Evolutionary conservation across 371 early-diverging fungal species (phyloP), one percentile per base, ranked within the genome.

Genomic region (Umbelopsis sp.): DNA sequence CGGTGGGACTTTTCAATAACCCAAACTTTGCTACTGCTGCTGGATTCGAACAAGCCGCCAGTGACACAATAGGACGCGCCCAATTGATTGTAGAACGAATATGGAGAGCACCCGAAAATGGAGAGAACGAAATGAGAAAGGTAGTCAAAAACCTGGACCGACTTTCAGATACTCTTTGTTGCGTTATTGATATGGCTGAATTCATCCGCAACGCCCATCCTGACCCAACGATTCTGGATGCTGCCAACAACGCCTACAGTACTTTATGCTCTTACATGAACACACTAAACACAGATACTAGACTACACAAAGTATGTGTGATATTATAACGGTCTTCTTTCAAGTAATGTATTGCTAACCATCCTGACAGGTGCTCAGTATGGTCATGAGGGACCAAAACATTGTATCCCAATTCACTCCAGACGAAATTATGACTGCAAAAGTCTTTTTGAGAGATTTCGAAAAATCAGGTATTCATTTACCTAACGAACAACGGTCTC

Each of bases 381-480:
- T 81, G 46, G 91, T 88, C 7, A 70, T 94, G 38, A 83, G 83
- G 29, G 85, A 90, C 44, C 82, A 86, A 0, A 68, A 63, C 16
- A 86, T 95, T 51, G 78, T 80, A 35, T 35, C 71, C 2, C 52
- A 73, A 12, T 85, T 94, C 24, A 83, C 86, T 1, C 69, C 80
- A 4, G 91, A 94, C 53, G 97, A 96, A 73, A 82, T 74, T 50
- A 86, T 86, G 20, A 95, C 94, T 0, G 98, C 96, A 0, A 71
- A 86, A 35, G 89, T 95, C 16, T 94, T 98, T 66, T 66, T 95
- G 63, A 73, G 87, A 8, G 99, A 98, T 72, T 98, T 98, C 73
- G 96, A 97, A 83, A 93, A 95, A 71, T 93, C 95, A 0, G 98
- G 99, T 8, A 94, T 98, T 65, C 94, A 96, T 74, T 80, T 98